A percentile compares a stretch with the other conserved stretches of the same genome.
These are phyloP conservation scores for Hsuehochloa calcarea DNA, from an alignment of 176 grass and related monocot species.

Conservation along the genomic window DNA sequence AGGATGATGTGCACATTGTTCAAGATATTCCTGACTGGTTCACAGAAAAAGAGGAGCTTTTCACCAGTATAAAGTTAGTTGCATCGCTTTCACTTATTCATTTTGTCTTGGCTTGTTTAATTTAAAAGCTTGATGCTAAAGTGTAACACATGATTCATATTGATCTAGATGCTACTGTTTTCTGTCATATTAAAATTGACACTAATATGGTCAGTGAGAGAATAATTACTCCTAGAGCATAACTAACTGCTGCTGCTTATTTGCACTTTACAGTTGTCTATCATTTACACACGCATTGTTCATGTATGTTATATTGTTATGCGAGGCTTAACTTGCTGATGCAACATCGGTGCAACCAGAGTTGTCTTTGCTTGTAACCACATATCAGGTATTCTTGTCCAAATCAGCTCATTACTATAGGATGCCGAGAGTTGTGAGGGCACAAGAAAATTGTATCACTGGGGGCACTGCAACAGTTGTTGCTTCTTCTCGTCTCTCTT, in stretches of 20 bases:
- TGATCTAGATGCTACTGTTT: neutral
- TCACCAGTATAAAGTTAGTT: conserved; percentile 93
- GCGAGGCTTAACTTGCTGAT: neutral
- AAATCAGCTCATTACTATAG: conserved; percentile 8
- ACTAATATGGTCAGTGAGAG: neutral
- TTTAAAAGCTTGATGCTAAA: neutral
- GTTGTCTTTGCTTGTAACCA: neutral
- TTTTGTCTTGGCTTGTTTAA: neutral
- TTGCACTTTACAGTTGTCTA: neutral
- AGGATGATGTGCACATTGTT: conserved; percentile 89
- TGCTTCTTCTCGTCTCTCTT: neutral
- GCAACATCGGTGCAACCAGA: neutral
- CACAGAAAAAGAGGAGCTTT: conserved; percentile 91
- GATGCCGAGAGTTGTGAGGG: neutral
- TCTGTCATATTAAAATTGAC: neutral
- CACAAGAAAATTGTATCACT: neutral
- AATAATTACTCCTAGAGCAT: neutral
- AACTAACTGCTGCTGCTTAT: conserved; percentile 1
- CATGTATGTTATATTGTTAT: neutral
- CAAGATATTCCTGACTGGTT: conserved; percentile 97
- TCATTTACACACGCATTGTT: neutral
- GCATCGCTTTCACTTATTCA: conserved; percentile 14
- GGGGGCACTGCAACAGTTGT: neutral
- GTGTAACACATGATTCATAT: neutral
- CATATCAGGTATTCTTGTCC: neutral